phyloP scores from a whole-genome alignment of 2,329 filamentous ascomycete species.

The Colletotrichum cereale region DNA sequence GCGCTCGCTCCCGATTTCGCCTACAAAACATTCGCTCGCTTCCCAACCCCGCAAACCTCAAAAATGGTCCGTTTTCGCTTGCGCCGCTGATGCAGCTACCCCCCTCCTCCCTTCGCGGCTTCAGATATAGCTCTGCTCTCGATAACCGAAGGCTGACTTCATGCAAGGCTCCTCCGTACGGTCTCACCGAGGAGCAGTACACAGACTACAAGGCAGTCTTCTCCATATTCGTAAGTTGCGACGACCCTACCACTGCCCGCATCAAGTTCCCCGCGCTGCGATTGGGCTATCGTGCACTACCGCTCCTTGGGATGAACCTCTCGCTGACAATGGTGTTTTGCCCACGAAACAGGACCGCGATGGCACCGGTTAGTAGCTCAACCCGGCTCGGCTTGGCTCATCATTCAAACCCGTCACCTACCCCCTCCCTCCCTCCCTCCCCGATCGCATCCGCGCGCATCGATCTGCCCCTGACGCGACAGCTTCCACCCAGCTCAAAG shows the following conservation, averaged over 20 bases:
- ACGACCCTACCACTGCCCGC: conserved; percentile 4
- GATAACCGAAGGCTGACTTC: conserved; percentile 6
- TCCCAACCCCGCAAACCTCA: conserved; percentile 19
- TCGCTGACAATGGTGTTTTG: conserved; percentile 29
- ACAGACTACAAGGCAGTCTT: conserved; percentile 41
- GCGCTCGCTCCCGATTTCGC: background rate
- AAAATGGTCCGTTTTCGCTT: conserved; percentile 36
- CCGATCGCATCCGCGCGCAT: background rate
- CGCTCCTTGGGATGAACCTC: conserved; percentile 34
- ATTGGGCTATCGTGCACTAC: conserved; percentile 3
- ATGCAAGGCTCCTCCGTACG: conserved; percentile 33
- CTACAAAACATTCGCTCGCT: conserved; percentile 10
- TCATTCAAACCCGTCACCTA: background rate
- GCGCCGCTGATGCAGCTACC: conserved; percentile 1
- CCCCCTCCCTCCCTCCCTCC: background rate
- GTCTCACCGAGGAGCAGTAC: conserved; percentile 40
- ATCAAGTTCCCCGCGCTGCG: background rate
- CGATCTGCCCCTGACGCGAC: background rate
- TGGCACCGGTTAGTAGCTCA: conserved; percentile 39
- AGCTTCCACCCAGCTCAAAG: background rate
- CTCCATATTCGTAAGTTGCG: conserved; percentile 40
- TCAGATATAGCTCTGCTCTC: conserved; percentile 12
- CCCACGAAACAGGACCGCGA: conserved; percentile 38
- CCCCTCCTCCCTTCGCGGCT: conserved; percentile 3
- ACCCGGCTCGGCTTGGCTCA: background rate